Evolutionary conservation across 129 eudicot species (phyloP).

Genomic region (Rutidosis leptorrhynchoides): DNA sequence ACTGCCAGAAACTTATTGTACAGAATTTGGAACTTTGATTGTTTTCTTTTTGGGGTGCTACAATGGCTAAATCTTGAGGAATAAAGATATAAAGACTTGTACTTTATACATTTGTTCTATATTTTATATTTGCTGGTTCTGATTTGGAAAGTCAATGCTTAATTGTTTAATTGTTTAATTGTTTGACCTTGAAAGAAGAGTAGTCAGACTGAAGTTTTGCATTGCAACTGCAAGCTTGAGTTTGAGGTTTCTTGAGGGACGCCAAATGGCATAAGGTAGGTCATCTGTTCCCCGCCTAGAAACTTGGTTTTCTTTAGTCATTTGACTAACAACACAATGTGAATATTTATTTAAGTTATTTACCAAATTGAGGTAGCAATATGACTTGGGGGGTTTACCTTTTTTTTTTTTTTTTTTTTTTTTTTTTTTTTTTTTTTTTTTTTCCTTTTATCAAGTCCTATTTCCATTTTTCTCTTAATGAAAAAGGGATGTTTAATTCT

Average conservation of each 20-base stretch:
- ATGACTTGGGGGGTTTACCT: too few species aligned
- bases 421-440: too few species aligned
- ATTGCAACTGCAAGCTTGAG: constrained; percentile 17
- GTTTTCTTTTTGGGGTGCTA: constrained; percentile 9
- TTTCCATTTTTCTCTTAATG: too few species aligned
- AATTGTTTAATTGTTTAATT: constrained; percentile 3
- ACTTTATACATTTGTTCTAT: constrained; percentile 7
- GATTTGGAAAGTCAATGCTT: constrained; percentile 5
- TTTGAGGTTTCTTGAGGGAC: constrained; percentile 34
- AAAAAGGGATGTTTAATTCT: too few species aligned
- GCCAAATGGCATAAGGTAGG: constrained; percentile 28
- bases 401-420: too few species aligned
- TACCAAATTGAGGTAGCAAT: not conserved
- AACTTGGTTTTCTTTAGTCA: not conserved
- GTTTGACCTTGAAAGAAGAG: constrained; percentile 19
- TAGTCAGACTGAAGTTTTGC: not conserved
- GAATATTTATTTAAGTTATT: not conserved
- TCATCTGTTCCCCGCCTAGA: constrained; percentile 27
- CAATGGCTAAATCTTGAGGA: constrained; percentile 17
- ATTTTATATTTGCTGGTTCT: not conserved
- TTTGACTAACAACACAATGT: constrained; percentile 15
- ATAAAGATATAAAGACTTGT: constrained; percentile 29
- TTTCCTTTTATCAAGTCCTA: too few species aligned
- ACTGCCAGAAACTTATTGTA: constrained; percentile 16
- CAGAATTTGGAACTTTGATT: constrained; percentile 8